A percentile compares a stretch with the other conserved stretches of the same genome.
phyloP scores from a whole-genome alignment of 306 rosid genomes.

The Datisca glomerata region DNA sequence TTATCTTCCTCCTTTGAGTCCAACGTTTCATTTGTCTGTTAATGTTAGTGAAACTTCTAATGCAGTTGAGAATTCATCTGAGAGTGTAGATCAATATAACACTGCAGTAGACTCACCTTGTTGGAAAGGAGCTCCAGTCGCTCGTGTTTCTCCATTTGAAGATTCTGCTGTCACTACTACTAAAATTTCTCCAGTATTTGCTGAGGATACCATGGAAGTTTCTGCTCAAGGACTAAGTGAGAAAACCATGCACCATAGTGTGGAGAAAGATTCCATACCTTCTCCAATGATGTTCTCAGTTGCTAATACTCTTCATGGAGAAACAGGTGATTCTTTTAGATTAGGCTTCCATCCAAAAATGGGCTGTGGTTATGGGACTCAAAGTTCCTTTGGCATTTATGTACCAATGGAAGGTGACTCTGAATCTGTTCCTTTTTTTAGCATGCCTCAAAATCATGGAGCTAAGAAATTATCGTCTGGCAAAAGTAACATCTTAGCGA shows the following conservation, averaged over 20 bases:
- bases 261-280: conserved; percentile 26
- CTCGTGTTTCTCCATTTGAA: conserved; percentile 32
- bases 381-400: conserved; percentile 15
- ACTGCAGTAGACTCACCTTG: conserved; percentile 90
- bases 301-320: conserved; percentile 22
- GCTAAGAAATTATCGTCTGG: conserved; percentile 20
- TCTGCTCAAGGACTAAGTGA: conserved; percentile 25
- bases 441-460: conserved; percentile 23
- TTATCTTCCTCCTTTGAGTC: conserved; percentile 22
- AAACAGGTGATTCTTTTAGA: conserved; percentile 24
- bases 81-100: conserved; percentile 46
- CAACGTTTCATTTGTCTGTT: conserved; percentile 30
- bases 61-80: conserved; percentile 40
- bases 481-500: conserved; percentile 13
- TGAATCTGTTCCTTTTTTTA: conserved; percentile 19
- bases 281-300: conserved; percentile 24
- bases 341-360: conserved; percentile 21
- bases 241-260: conserved; percentile 18
- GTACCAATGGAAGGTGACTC: conserved; percentile 20
- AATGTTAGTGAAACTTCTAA: conserved; percentile 23
- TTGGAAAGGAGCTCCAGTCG: conserved; percentile 75
- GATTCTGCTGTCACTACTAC: conserved; percentile 21
- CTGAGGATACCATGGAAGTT: conserved; percentile 18
- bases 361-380: conserved; percentile 20
- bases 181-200: conserved; percentile 14